Percentiles rank a stretch among this genome's conserved stretches.
Conservation (phyloP, 1,284 basidiomycete genomes). For the Gomphus bonarii region DNA sequence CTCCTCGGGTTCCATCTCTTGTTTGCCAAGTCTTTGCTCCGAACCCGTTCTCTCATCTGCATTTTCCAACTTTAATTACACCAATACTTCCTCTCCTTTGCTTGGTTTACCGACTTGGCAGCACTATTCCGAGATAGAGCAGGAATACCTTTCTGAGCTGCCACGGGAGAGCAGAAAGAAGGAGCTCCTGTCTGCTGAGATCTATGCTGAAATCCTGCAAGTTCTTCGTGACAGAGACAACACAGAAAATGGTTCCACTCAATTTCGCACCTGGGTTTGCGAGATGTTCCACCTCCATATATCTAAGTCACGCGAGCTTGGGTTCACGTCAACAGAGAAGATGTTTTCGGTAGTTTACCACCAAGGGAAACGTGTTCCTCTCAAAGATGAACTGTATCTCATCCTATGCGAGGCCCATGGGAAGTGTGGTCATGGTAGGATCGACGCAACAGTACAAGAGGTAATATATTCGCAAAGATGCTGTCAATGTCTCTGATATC, state of each 20-base stretch:
- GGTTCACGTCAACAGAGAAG: conserved; percentile 14
- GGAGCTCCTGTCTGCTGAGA: neutral
- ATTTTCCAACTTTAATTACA: neutral
- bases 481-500: conserved; percentile 54
- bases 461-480: conserved; percentile 31
- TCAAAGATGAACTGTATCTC: conserved; percentile 67
- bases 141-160: neutral
- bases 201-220: conserved; percentile 17
- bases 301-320: conserved; percentile 7
- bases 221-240: conserved; percentile 42
- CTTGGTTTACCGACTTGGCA: neutral
- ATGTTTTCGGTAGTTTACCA: conserved; percentile 35
- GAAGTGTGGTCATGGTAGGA: conserved; percentile 56
- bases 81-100: neutral
- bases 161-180: neutral
- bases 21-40: neutral
- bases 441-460: conserved; percentile 55
- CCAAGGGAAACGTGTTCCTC: conserved; percentile 57
- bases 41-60: neutral
- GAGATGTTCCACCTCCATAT: conserved; percentile 60
- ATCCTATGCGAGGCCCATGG: conserved; percentile 63
- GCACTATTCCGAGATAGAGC: neutral
- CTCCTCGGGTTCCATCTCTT: neutral
- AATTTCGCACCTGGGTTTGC: conserved; percentile 73
- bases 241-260: conserved; percentile 37